These are phyloP conservation scores for Pseudopyricularia cyperi DNA, from an alignment of 2,329 filamentous ascomycete genomes.

Conservation along the genomic window DNA sequence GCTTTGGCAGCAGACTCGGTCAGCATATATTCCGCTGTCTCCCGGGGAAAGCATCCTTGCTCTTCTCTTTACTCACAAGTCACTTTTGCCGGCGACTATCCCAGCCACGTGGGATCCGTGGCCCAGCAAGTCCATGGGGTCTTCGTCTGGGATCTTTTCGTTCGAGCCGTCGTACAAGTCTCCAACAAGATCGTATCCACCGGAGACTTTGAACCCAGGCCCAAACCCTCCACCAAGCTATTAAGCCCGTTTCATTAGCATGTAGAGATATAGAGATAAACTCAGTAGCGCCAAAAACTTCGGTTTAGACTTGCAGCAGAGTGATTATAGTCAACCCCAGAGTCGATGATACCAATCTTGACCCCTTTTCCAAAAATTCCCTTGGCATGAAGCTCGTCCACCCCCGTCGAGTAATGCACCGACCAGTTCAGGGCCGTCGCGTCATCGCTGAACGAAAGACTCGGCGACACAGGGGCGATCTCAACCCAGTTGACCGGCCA, in stretches of 20 bases:
- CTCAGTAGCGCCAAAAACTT: too few relatives aligned
- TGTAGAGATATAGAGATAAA: not conserved
- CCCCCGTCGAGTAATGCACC: slow-evolving; percentile 9
- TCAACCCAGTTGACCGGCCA: slow-evolving; percentile 11
- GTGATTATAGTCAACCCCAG: slow-evolving; percentile 10
- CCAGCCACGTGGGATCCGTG: slow-evolving; percentile 15
- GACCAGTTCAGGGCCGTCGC: slow-evolving; percentile 9
- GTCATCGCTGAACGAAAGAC: slow-evolving; percentile 7
- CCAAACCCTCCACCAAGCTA: slow-evolving; percentile 16
- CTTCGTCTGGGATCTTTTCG: slow-evolving; percentile 8
- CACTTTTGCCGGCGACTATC: slow-evolving; percentile 11
- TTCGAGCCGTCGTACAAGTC: slow-evolving; percentile 1
- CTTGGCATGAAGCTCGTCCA: slow-evolving; percentile 9
- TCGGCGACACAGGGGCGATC: slow-evolving; percentile 6
- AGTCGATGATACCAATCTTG: slow-evolving; percentile 10
- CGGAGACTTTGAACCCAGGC: slow-evolving; percentile 10
- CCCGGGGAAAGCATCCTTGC: too few relatives aligned
- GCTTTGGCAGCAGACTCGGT: not conserved
- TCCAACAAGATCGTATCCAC: slow-evolving; percentile 13
- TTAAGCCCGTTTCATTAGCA: not conserved
- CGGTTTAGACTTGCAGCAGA: slow-evolving; percentile 5
- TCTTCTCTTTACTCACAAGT: not conserved
- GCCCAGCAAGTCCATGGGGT: slow-evolving; percentile 11
- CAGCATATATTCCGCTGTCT: not conserved
- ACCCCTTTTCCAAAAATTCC: slow-evolving; percentile 9